These are phyloP conservation scores for Sclerotinia minor DNA, from an alignment of 2,329 filamentous ascomycete genomes.

Conservation along the genomic window DNA sequence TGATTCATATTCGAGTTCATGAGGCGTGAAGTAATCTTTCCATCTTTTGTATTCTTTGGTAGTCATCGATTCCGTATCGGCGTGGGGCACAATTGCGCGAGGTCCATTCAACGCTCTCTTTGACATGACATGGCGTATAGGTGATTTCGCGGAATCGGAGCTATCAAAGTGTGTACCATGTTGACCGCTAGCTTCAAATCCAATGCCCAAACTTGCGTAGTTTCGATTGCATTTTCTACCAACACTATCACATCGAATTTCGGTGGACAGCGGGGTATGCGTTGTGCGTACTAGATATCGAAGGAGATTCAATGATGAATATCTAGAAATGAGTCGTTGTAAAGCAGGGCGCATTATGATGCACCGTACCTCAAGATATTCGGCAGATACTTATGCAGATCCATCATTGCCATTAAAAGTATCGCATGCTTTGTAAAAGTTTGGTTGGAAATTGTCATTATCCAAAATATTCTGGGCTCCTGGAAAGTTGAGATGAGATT, in stretches of 20 bases:
- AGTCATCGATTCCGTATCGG: conserved; percentile 5
- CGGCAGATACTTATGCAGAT: conserved; percentile 4
- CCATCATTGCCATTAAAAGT: conserved; percentile 16
- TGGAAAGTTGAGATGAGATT: conserved; percentile 22
- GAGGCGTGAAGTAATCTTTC: conserved; percentile 24
- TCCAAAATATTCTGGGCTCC: conserved; percentile 5
- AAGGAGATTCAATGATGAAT: conserved; percentile 37
- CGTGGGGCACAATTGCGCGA: background rate
- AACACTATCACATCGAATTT: background rate
- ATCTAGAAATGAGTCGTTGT: conserved; percentile 39
- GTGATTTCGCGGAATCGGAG: background rate
- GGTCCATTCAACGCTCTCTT: background rate
- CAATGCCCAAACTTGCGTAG: background rate
- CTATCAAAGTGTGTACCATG: background rate
- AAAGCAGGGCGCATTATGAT: conserved; percentile 32
- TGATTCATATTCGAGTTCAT: conserved; percentile 40
- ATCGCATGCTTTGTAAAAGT: conserved; percentile 15
- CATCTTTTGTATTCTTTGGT: conserved; percentile 25
- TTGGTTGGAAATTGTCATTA: conserved; percentile 3
- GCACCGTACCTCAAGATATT: conserved; percentile 19
- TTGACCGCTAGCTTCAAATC: background rate
- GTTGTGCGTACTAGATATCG: conserved; percentile 30
- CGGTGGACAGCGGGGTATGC: conserved; percentile 13
- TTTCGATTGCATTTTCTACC: conserved; percentile 14
- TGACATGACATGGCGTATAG: conserved; percentile 3